These are phyloP conservation scores for Dentiscutata heterogama DNA, from an alignment of 371 early-diverging fungal genomes.

Conservation along the genomic window DNA sequence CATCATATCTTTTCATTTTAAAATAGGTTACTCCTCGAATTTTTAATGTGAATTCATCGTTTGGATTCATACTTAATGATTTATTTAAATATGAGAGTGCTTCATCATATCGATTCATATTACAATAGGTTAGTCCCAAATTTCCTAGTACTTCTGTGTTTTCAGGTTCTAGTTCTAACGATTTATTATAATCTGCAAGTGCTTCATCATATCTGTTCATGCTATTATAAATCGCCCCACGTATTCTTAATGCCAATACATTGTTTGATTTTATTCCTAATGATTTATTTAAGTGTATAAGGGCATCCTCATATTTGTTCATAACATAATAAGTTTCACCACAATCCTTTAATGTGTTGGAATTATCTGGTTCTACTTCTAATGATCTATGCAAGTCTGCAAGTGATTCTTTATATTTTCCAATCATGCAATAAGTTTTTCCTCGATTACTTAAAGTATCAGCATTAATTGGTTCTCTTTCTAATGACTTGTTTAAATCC, in stretches of 20 bases:
- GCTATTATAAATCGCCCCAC: conserved; percentile 14
- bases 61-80: conserved; percentile 14
- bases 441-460: conserved; percentile 8
- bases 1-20: conserved; percentile 16
- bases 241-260: not conserved
- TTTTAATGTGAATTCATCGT: not conserved
- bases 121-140: conserved; percentile 14
- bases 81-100: conserved; percentile 31
- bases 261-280: not conserved
- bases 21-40: conserved; percentile 22
- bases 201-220: conserved; percentile 35
- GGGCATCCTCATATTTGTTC: not conserved
- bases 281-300: not conserved
- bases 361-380: conserved; percentile 11
- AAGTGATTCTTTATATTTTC: not conserved
- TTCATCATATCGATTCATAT: conserved; percentile 26
- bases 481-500: conserved; percentile 11
- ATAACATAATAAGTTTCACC: not conserved
- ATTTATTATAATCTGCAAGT: not conserved
- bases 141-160: not conserved
- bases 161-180: conserved; percentile 8
- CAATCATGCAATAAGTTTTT: conserved; percentile 2
- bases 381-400: not conserved
- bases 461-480: conserved; percentile 9
- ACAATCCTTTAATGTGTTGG: not conserved